Base-by-base conservation (phyloP, 129 eudicot genomes). In the Flaveria sonorensis region DNA sequence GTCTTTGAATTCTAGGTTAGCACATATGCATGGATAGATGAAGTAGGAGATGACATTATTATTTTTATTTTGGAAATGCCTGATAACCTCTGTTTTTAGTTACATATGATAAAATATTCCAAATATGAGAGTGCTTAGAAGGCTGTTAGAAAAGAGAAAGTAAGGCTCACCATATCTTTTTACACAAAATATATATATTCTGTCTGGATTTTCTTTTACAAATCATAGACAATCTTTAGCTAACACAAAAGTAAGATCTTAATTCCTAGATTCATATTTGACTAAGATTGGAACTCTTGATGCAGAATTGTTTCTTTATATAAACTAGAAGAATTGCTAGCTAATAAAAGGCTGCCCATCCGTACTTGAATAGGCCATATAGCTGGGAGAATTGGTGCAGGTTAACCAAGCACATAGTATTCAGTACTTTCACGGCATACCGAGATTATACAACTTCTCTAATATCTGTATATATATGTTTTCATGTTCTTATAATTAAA, bases 401-500 rank as follows among this genome's bases (percentile, higher is more conserved):
- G 46, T 70, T 48, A 70, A 70, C 45, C 61, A 71, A 51, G 23
- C 15, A 63, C 45, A 63, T 62, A 19, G 14, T 48, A 0, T 71
- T 52, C 64, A 71, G 65, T 52, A 71, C 46, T 61, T 21, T 10
- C 28, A 56, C 5, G 13, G 28, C 63, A 56, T 59, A 16, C 60
- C 24, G 6, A 53, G 23, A 53, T 53, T 53, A 59, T 59, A 59
- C 32, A 10, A 59, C 45, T 60, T 60, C 40, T 36, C 40, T 18
- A 23, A 23, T 43, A 20, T 20, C 16, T 14, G 16, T 74, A 7
- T 74, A 59, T 43, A 60, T 57, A 8, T 59, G 40, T 23, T 73
- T 73, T 43, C 71, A 46, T 60, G n/a, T 74, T 74, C 45, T 60
- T 60, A 74, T 42, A 9, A 23, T 73, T 51, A 51, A 51, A 16